A percentile compares a stretch with the other conserved stretches of the same genome.
Conservation (phyloP, 345 rosid species). For the Odontarrhena argentea region DNA sequence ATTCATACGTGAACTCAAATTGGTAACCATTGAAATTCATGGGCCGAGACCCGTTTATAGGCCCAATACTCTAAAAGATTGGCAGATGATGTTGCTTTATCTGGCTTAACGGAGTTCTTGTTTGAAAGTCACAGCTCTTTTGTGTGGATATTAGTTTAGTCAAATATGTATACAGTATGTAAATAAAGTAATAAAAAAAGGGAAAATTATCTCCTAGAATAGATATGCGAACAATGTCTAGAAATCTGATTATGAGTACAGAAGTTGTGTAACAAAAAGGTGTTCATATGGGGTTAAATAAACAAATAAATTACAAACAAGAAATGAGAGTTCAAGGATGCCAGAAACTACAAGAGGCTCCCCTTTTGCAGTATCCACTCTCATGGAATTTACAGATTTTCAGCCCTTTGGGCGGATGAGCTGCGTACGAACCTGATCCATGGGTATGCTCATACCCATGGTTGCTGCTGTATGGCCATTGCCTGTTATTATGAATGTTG, state of each 20-base stretch:
- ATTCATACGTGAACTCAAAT: not conserved
- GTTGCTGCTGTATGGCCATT: constrained; percentile 53
- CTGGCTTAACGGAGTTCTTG: too few species aligned
- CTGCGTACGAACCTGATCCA: constrained; percentile 53
- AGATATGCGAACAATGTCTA: not conserved
- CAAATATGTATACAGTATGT: too few species aligned
- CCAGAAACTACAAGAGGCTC: constrained; percentile 75
- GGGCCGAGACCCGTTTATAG: constrained; percentile 50
- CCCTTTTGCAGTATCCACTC: constrained; percentile 74
- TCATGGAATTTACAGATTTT: constrained; percentile 76
- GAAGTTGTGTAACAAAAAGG: constrained; percentile 34
- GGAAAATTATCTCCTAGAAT: not conserved
- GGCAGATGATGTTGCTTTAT: too few species aligned
- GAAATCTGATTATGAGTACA: constrained; percentile 18
- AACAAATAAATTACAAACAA: constrained; percentile 32
- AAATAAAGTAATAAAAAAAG: too few species aligned
- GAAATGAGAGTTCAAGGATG: constrained; percentile 55
- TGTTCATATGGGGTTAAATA: constrained; percentile 21
- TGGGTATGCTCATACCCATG: constrained; percentile 47
- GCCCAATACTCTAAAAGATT: constrained; percentile 27
- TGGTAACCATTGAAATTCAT: not conserved
- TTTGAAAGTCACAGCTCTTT: too few species aligned
- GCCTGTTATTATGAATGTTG: constrained; percentile 53
- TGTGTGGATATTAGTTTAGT: too few species aligned
- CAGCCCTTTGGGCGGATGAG: constrained; percentile 67